Base-by-base conservation (phyloP, 73 alveolate species). In the Uronychia setigera region DNA sequence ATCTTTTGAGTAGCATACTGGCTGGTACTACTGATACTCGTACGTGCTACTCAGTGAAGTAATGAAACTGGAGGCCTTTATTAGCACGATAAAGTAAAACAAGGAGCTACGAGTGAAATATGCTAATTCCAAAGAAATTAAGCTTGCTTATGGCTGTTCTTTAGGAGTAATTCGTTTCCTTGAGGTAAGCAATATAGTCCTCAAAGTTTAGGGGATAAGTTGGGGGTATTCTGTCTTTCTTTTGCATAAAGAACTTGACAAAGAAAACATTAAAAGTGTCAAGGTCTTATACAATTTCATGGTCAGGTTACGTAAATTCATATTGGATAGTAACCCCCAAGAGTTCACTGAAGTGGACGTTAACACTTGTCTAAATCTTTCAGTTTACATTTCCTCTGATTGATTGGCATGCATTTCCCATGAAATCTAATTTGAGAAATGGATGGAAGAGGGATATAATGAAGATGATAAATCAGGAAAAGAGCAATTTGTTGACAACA, bases 211-310 rank as follows among this genome's bases (percentile, higher is more conserved):
- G 91, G 93, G 93, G 30, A 81, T 87, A n/a, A 59, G 85, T 33
- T 87, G 93, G 93, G 93, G 93, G 13, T 87, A 87, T 75, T 87
- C 93, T 28, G 87, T 80, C 27, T 81, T 31, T 60, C 35, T 87
- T 27, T 60, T 87, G 89, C 93, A 87, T 81, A 32, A 81, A 67
- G 59, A 87, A 58, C 86, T 87, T 31, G 93, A 87, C 58, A 31
- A 31, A 59, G 93, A 87, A 11, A 87, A 81, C 46, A 31, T 87
- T n/a, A 30, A 57, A 19, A 75, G 85, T 26, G 59, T 80, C 14
- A 87, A 81, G 58, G 87, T 87, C 26, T 83, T 87, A 31, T 87
- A 75, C 58, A 80, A 80, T 58, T 60, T 80, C 35, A 80, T 80
- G 82, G 59, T 76, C 35, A 80, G 93, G 77, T 76, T 87, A 29